These are phyloP conservation scores for Alopecurus myosuroides DNA, from an alignment of 176 grass and related monocot genomes.

Conservation along the genomic window DNA sequence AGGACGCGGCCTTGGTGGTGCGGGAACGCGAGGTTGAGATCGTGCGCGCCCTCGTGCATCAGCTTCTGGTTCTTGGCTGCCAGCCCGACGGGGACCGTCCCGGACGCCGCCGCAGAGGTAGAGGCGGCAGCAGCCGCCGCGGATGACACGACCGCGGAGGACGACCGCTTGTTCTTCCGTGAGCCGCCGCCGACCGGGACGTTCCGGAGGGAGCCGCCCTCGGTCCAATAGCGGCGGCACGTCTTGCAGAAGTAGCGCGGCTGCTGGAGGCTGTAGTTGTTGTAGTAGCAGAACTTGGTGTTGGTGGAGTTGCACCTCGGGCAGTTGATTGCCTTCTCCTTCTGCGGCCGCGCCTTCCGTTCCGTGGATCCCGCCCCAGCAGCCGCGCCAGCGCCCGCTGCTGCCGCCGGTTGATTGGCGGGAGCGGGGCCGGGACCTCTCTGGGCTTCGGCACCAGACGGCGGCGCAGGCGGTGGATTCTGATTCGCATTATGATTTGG, in stretches of 20 bases:
- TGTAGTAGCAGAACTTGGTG: constrained; percentile 99
- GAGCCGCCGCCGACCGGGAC: constrained; percentile 88
- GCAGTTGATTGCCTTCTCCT: constrained; percentile 80
- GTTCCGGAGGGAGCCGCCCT: constrained; percentile 84
- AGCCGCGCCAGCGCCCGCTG: not conserved
- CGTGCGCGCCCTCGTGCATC: constrained; percentile 57
- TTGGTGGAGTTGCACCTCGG: constrained; percentile 87
- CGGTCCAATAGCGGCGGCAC: constrained; percentile 91
- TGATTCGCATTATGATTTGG: constrained; percentile 36
- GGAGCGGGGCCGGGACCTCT: not conserved
- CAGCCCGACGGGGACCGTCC: constrained; percentile 28
- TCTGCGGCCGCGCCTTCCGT: constrained; percentile 55
- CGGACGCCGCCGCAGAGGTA: constrained; percentile 31
- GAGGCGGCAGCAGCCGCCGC: constrained; percentile 22
- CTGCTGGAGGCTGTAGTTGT: constrained; percentile 91
- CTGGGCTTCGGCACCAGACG: constrained; percentile 10
- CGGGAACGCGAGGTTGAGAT: constrained; percentile 87
- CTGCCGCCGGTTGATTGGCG: not conserved
- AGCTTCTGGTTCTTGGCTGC: constrained; percentile 63
- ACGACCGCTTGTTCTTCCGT: constrained; percentile 77
- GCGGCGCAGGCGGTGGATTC: constrained; percentile 1
- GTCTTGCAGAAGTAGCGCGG: constrained; percentile 98
- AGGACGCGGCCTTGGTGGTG: constrained; percentile 48
- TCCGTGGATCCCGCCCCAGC: constrained; percentile 25
- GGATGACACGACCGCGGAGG: constrained; percentile 36